phyloP scores from a whole-genome alignment of 257 asterid genomes.

The Solanum chmielewskii region DNA sequence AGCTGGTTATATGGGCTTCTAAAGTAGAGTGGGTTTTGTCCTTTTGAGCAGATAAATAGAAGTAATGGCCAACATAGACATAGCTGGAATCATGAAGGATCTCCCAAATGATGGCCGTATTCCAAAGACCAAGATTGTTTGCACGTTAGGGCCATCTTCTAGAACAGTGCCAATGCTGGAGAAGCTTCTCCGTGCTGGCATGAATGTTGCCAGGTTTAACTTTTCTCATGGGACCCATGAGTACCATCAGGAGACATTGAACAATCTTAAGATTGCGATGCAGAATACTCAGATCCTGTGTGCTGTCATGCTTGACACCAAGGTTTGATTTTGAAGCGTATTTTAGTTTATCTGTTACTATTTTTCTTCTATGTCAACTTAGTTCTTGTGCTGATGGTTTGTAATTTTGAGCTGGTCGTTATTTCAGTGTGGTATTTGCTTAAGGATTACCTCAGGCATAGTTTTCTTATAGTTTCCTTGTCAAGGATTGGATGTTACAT shows the following conservation, averaged over 20 bases:
- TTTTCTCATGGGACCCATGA: conserved; percentile 87
- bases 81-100: conserved; percentile 54
- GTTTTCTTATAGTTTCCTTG: neutral
- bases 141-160: conserved; percentile 84
- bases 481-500: neutral
- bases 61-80: conserved; percentile 52
- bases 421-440: neutral
- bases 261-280: conserved; percentile 62
- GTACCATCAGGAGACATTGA: conserved; percentile 66
- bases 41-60: neutral
- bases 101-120: conserved; percentile 32
- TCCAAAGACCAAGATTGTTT: conserved; percentile 79
- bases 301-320: conserved; percentile 87
- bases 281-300: conserved; percentile 58
- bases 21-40: neutral
- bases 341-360: neutral
- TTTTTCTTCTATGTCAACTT: neutral
- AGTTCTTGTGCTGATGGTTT: neutral
- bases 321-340: conserved; percentile 20
- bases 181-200: conserved; percentile 77
- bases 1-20: neutral
- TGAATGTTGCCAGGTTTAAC: conserved; percentile 88
- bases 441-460: neutral
- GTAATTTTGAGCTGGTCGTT: neutral
- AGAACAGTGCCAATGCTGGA: conserved; percentile 64